A percentile compares a stretch with the other conserved stretches of the same genome.
Conservation (phyloP, 176 grass and related monocot species). For the Zoysia japonica region DNA sequence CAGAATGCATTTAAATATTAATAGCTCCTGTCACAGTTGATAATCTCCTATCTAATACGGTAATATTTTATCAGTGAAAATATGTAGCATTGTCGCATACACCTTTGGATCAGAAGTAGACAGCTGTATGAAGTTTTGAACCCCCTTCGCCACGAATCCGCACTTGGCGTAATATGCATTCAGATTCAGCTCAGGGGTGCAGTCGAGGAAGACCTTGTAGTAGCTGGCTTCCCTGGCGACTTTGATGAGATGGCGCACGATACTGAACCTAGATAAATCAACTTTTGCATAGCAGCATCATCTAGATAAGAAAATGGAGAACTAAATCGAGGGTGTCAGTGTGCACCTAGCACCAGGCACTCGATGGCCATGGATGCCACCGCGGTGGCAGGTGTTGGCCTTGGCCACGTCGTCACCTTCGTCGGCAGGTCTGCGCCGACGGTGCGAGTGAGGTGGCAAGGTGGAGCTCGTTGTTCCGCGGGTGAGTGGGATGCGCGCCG, state of each 20-base stretch:
- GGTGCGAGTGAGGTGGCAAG: too few species aligned
- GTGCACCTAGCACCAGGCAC: too few species aligned
- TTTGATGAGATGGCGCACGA: conserved; percentile 66
- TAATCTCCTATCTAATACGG: not conserved
- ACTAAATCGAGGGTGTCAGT: too few species aligned
- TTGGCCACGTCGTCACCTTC: too few species aligned
- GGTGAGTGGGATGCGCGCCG: too few species aligned
- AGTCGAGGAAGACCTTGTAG: conserved; percentile 95
- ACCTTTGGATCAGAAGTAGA: conserved; percentile 71
- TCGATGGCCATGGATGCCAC: too few species aligned
- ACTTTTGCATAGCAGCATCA: too few species aligned
- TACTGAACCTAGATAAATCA: conserved; percentile 24
- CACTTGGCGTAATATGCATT: conserved; percentile 72
- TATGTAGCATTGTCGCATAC: not conserved
- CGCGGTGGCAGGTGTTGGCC: too few species aligned
- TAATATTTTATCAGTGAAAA: not conserved
- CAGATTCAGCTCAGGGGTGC: conserved; percentile 55
- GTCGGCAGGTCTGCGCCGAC: too few species aligned
- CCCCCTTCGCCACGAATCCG: conserved; percentile 76
- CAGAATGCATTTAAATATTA: not conserved
- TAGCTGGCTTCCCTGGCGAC: conserved; percentile 61
- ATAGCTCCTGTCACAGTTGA: not conserved
- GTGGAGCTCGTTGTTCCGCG: too few species aligned
- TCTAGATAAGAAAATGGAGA: too few species aligned
- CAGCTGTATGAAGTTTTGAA: conserved; percentile 62